Percentiles rank a stretch among this genome's conserved stretches.
Conservation (phyloP, 1,284 basidiomycete species). For the Pseudozyma thailandica region DNA sequence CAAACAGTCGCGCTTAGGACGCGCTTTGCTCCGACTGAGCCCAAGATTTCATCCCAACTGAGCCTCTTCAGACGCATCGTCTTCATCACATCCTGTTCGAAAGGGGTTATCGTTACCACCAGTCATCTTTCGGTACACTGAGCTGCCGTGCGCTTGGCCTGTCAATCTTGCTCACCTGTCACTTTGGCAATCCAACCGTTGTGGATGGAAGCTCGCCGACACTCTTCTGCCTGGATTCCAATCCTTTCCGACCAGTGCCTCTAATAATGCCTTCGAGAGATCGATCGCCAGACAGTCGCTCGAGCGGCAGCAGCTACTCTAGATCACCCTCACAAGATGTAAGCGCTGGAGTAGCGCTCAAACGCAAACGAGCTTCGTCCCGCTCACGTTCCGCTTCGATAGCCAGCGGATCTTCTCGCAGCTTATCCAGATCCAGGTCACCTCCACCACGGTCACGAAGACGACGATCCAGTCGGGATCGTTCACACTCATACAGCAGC, state of each 20-base stretch:
- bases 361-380: constrained; percentile 28
- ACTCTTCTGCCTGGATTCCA: too few species aligned
- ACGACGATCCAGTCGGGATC: constrained; percentile 15
- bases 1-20: constrained; percentile 7
- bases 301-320: constrained; percentile 2
- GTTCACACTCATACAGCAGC: constrained; percentile 26
- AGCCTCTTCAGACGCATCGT: background rate
- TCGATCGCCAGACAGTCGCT: constrained; percentile 9
- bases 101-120: too few species aligned
- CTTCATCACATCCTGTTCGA: too few species aligned
- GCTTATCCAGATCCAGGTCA: constrained; percentile 28
- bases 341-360: constrained; percentile 15
- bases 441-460: constrained; percentile 32
- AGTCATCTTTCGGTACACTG: background rate
- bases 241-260: background rate
- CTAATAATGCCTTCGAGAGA: constrained; percentile 27
- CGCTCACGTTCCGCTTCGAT: constrained; percentile 18
- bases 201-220: too few species aligned
- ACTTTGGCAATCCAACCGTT: too few species aligned
- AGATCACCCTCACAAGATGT: constrained; percentile 28
- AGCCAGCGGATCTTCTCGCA: constrained; percentile 27
- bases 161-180: too few species aligned
- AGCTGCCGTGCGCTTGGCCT: too few species aligned
- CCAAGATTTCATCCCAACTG: background rate
- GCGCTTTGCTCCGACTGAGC: constrained; percentile 3